Evolutionary conservation across 2,329 filamentous ascomycete genomes (phyloP).

Genomic region (Trichoderma asperellum): DNA sequence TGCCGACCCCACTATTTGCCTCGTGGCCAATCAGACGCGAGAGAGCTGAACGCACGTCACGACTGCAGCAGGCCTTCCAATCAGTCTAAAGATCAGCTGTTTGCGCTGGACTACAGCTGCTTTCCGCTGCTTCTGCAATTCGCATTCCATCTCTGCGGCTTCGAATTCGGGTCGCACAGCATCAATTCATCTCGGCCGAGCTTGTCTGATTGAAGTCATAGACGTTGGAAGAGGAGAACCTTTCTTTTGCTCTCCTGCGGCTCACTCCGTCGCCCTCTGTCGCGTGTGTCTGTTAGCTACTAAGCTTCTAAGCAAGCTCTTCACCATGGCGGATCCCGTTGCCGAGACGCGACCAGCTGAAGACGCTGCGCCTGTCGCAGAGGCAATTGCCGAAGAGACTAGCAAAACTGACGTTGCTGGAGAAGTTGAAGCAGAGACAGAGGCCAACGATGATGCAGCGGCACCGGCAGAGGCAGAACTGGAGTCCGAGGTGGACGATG

Average conservation of each 20-base stretch:
- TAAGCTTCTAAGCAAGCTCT: background rate
- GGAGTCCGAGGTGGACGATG: conserved; percentile 44
- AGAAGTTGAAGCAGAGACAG: background rate
- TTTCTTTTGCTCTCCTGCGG: background rate
- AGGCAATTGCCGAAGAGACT: conserved; percentile 32
- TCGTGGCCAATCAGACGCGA: conserved; percentile 18
- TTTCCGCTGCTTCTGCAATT: conserved; percentile 13
- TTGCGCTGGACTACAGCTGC: conserved; percentile 4
- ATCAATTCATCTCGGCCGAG: conserved; percentile 12
- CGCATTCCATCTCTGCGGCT: background rate
- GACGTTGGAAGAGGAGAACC: background rate
- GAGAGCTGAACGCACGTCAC: conserved; percentile 21
- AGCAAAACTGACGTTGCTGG: background rate
- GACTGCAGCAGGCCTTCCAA: conserved; percentile 25
- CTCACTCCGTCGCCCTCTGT: background rate
- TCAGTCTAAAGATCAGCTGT: conserved; percentile 20
- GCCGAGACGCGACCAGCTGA: conserved; percentile 33
- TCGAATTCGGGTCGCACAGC: background rate
- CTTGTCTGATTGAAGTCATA: background rate
- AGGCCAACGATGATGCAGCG: conserved; percentile 29
- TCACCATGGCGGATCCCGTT: conserved; percentile 33
- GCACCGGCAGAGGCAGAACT: conserved; percentile 26
- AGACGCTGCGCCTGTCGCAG: conserved; percentile 36
- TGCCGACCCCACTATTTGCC: background rate
- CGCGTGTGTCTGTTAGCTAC: conserved; percentile 11